Percentiles rank a stretch among this genome's conserved stretches.
Conservation (phyloP, 208 protist species). For the Acanthamoeba castellanii region DNA sequence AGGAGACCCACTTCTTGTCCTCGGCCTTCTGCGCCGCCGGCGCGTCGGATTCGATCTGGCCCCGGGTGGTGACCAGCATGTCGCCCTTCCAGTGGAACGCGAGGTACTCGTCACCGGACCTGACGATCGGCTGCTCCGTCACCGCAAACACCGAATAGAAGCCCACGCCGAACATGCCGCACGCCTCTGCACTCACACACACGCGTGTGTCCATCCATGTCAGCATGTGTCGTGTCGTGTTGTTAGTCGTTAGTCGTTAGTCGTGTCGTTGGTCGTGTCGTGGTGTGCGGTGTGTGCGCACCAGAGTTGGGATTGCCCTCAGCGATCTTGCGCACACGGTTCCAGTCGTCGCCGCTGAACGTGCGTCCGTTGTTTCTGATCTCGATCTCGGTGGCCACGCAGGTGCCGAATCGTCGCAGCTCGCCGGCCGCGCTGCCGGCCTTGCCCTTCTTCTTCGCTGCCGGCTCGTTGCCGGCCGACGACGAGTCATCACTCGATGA, state of each 20-base stretch:
- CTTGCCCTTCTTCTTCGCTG: not conserved
- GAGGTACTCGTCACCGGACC: slow-evolving; percentile 72
- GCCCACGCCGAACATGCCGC: slow-evolving; percentile 81
- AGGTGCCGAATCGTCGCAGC: slow-evolving; percentile 67
- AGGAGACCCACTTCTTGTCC: slow-evolving; percentile 40
- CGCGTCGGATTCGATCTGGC: not conserved
- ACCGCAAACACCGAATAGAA: slow-evolving; percentile 84
- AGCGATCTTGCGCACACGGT: slow-evolving; percentile 75
- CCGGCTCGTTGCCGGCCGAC: not conserved
- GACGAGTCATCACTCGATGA: not conserved
- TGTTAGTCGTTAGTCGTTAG: too few relatives aligned
- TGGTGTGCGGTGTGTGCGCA: not conserved
- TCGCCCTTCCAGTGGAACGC: slow-evolving; percentile 80
- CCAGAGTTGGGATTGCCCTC: slow-evolving; percentile 82
- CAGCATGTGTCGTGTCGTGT: too few relatives aligned
- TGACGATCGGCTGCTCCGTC: slow-evolving; percentile 78
- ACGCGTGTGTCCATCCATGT: too few relatives aligned
- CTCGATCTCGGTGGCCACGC: slow-evolving; percentile 55
- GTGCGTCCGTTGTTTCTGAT: slow-evolving; percentile 77
- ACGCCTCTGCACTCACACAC: not conserved
- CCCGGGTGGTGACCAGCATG: slow-evolving; percentile 72
- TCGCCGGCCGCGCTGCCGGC: not conserved
- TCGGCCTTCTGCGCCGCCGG: not conserved
- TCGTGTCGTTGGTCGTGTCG: not conserved
- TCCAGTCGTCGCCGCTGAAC: slow-evolving; percentile 80